A percentile compares a stretch with the other conserved stretches of the same genome.
phyloP scores from a whole-genome alignment of 176 grass and related monocot genomes.

The Oryza meyeriana region DNA sequence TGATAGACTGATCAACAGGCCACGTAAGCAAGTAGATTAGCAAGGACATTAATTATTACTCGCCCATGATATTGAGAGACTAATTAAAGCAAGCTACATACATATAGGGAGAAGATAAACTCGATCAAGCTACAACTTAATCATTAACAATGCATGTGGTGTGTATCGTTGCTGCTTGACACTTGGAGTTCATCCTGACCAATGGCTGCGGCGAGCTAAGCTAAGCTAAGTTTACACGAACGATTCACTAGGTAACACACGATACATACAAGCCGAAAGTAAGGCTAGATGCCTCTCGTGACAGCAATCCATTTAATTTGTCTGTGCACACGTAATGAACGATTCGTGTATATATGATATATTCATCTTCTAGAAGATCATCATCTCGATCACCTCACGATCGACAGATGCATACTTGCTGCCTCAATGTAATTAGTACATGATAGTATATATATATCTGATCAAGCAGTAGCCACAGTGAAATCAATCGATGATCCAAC shows the following conservation, averaged over 20 bases:
- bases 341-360: neutral
- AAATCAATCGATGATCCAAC: neutral
- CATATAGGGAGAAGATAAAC: too few species aligned
- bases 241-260: neutral
- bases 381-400: neutral
- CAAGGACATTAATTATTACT: too few species aligned
- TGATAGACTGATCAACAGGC: neutral
- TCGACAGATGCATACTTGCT: neutral
- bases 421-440: neutral
- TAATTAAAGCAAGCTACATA: too few species aligned
- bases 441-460: neutral
- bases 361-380: neutral
- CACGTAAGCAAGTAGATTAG: neutral
- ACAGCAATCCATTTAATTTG: neutral
- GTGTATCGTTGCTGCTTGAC: neutral
- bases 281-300: neutral
- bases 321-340: neutral
- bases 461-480: neutral
- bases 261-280: neutral
- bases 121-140: neutral
- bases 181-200: neutral
- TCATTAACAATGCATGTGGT: neutral
- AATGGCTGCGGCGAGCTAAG: neutral
- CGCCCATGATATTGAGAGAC: too few species aligned
- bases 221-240: neutral